These are phyloP conservation scores for Hypoxylon sp. DNA, from an alignment of 2,329 filamentous ascomycete genomes.

Conservation along the genomic window DNA sequence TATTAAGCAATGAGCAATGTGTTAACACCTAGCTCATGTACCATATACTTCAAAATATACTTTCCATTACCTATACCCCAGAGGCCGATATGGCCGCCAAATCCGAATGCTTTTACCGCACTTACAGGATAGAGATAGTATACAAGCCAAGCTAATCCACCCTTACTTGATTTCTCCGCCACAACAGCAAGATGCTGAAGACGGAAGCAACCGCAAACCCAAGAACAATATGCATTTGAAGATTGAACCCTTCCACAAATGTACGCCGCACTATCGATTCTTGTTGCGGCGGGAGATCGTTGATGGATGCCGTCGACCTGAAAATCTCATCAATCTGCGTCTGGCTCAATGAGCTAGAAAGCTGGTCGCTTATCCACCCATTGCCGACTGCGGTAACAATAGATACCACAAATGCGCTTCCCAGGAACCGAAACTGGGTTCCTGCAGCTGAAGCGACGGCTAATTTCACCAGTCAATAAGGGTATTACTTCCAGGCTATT, in stretches of 20 bases:
- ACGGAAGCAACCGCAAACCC: conserved; percentile 34
- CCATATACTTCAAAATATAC: background rate
- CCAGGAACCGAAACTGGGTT: conserved; percentile 39
- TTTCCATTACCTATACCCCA: too few species aligned
- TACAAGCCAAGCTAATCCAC: conserved; percentile 15
- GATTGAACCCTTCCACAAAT: conserved; percentile 33
- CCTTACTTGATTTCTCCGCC: conserved; percentile 20
- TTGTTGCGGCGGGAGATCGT: conserved; percentile 9
- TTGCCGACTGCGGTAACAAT: conserved; percentile 40
- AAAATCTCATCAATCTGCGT: conserved; percentile 31
- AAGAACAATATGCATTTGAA: conserved; percentile 37
- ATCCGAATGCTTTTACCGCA: background rate
- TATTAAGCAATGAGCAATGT: too few species aligned
- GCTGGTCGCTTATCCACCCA: conserved; percentile 18
- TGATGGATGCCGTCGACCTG: conserved; percentile 30
- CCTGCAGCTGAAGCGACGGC: conserved; percentile 35
- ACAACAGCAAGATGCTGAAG: conserved; percentile 33
- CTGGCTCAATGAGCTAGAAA: conserved; percentile 19
- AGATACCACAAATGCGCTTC: conserved; percentile 34
- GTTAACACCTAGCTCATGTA: background rate
- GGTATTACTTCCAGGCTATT: background rate
- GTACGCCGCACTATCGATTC: conserved; percentile 20
- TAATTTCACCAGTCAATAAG: background rate
- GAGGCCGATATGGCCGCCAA: too few species aligned
- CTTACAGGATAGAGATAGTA: background rate